Evolutionary conservation across 495 filamentous ascomycete species (phyloP).

Genomic region (Extremus antarcticus): DNA sequence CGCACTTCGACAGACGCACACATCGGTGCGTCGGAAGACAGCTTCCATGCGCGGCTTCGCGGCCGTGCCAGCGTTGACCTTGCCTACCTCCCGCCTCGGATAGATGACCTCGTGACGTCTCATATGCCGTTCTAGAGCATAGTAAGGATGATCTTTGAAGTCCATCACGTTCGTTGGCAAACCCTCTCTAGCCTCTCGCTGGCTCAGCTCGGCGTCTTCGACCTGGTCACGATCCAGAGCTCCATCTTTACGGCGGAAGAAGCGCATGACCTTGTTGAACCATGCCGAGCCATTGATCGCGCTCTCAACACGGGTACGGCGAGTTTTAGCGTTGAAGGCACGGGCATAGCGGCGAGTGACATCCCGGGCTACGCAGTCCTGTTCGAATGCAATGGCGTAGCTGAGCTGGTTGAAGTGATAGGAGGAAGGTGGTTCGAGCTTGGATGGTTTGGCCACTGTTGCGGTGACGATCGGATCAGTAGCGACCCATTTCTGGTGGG

Average conservation of each 20-base stretch:
- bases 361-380: constrained; percentile 62
- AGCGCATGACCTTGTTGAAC: constrained; percentile 52
- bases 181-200: constrained; percentile 61
- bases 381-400: constrained; percentile 81
- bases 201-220: constrained; percentile 64
- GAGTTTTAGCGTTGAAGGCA: constrained; percentile 80
- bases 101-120: constrained; percentile 68
- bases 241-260: constrained; percentile 42
- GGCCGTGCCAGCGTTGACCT: constrained; percentile 57
- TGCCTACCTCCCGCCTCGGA: constrained; percentile 62
- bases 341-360: constrained; percentile 43
- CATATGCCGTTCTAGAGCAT: constrained; percentile 82
- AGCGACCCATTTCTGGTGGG: constrained; percentile 79
- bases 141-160: constrained; percentile 87
- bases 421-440: constrained; percentile 69
- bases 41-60: constrained; percentile 47
- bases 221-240: constrained; percentile 60
- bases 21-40: constrained; percentile 70
- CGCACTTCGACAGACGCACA: constrained; percentile 59
- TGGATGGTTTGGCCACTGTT: constrained; percentile 60
- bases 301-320: constrained; percentile 60
- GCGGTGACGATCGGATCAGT: constrained; percentile 75
- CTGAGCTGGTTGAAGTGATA: constrained; percentile 61
- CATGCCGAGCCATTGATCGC: constrained; percentile 57
- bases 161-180: constrained; percentile 86